Base-by-base conservation (phyloP, 2,329 filamentous ascomycete genomes). In the Pleurostoma richardsiae region DNA sequence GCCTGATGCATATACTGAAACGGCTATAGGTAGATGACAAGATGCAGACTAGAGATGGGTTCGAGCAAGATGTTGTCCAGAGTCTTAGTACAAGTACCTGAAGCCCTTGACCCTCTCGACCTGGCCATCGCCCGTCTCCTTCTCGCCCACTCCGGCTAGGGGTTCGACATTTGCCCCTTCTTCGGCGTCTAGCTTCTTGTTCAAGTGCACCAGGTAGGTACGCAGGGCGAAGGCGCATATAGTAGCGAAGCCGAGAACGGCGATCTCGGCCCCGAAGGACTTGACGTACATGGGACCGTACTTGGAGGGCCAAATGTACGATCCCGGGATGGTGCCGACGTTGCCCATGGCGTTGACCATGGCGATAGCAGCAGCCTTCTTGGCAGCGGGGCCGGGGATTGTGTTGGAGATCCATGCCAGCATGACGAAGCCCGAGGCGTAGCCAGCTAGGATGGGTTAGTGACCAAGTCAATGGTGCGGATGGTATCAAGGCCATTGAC, bases 341-440 rank as follows among this genome's bases (percentile, higher is more conserved):
- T 79, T 80, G 30, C 73, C 75, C 28, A 80, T 59, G 2, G 72
- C 70, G 53, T 80, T 80, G 61, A 80, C 77, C 41, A 78, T 72
- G 1, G 76, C 76, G 42, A 74, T 70, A 0, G 76, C 74, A 1
- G 74, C 75, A 2, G 76, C 76, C 39, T 76, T 71, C 58, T 80
- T 80, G 2, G 74, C 76, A 0, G 75, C 73, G 0, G 76, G 76
- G 0, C 75, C 70, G 0, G 74, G 70, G 30, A 80, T 69, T 2
- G 71, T 67, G 33, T 67, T 71, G 2, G 71, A 70, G 43, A 79
- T 74, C 76, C 76, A 77, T 4, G 68, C 65, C 29, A 19, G 10
- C 39, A 29, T 27, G 29, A 29, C 11, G 27, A 30, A 40, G 10
- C 27, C 19, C 29, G 40, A 28, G n/a, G 6, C 8, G 30, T 7